Evolutionary conservation across 768 basidiomycete species (phyloP).

Genomic region (Clitopilus passeckerianus): DNA sequence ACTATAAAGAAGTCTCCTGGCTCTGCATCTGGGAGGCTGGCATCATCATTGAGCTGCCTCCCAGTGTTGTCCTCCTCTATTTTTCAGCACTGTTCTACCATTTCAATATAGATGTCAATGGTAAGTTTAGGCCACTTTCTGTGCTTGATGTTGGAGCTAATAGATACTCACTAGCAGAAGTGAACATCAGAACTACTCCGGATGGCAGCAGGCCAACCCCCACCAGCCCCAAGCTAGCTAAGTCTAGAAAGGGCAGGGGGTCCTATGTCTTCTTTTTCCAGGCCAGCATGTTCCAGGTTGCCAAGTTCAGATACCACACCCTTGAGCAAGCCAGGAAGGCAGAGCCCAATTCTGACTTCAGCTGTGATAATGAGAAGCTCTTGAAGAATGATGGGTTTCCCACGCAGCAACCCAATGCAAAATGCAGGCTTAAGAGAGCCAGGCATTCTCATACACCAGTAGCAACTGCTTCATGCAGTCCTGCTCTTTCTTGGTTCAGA

Average conservation of each 20-base stretch:
- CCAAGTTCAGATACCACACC: not conserved
- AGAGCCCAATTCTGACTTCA: not conserved
- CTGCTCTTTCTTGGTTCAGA: not conserved
- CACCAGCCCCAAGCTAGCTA: constrained; percentile 7
- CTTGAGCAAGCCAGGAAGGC: not conserved
- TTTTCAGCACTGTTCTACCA: constrained; percentile 27
- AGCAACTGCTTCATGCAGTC: too few relatives aligned
- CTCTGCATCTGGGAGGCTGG: constrained; percentile 30
- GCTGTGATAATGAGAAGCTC: not conserved
- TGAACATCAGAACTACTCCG: constrained; percentile 11
- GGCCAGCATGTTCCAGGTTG: constrained; percentile 13
- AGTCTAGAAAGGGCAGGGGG: constrained; percentile 12
- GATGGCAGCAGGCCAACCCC: constrained; percentile 11
- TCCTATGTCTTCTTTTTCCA: constrained; percentile 18
- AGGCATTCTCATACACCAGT: not conserved
- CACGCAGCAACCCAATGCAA: not conserved
- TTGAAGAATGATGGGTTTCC: not conserved
- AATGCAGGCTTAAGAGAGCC: not conserved
- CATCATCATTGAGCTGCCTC: constrained; percentile 24
- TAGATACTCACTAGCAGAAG: constrained; percentile 6
- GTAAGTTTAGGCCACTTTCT: constrained; percentile 5
- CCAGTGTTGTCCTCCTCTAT: constrained; percentile 22
- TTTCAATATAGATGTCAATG: constrained; percentile 24
- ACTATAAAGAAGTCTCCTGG: constrained; percentile 18
- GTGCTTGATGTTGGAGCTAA: constrained; percentile 1